These are phyloP conservation scores for Aspergillus costaricaensis DNA, from an alignment of 2,329 filamentous ascomycete species.

Conservation along the genomic window DNA sequence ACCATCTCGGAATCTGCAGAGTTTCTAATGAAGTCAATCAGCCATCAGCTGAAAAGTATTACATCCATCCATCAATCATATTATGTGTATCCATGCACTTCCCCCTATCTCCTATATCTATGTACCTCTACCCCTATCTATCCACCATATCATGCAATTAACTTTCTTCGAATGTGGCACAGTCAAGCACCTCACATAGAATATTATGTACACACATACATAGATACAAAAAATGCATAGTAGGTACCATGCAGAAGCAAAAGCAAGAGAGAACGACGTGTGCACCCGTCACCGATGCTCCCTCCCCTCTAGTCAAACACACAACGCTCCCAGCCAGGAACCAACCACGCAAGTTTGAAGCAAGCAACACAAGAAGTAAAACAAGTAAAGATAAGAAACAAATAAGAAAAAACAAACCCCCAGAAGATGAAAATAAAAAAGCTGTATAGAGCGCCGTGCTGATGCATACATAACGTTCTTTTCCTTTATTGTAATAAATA, in stretches of 20 bases:
- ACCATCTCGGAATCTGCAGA: too few relatives aligned
- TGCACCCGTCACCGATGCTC: background rate
- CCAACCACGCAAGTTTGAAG: background rate
- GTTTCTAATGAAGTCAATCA: too few relatives aligned
- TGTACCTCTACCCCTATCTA: too few relatives aligned
- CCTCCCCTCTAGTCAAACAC: constrained; percentile 12
- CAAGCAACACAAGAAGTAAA: constrained; percentile 3
- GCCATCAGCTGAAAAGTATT: too few relatives aligned
- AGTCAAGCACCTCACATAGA: constrained; percentile 1
- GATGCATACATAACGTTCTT: constrained; percentile 20
- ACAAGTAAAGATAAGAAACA: background rate
- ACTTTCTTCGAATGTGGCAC: background rate
- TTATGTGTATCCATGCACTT: too few relatives aligned
- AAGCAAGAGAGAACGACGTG: background rate
- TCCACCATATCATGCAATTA: background rate
- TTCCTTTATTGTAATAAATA: background rate
- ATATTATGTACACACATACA: constrained; percentile 18
- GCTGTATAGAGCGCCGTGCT: constrained; percentile 20
- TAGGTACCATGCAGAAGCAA: background rate
- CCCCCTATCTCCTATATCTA: too few relatives aligned
- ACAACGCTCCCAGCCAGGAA: constrained; percentile 2
- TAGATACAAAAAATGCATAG: constrained; percentile 4
- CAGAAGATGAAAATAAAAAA: background rate
- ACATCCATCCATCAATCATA: too few relatives aligned
- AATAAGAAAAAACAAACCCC: constrained; percentile 1